Conservation (phyloP, 495 filamentous ascomycete species). For the Aspergillus sclerotioniger region DNA sequence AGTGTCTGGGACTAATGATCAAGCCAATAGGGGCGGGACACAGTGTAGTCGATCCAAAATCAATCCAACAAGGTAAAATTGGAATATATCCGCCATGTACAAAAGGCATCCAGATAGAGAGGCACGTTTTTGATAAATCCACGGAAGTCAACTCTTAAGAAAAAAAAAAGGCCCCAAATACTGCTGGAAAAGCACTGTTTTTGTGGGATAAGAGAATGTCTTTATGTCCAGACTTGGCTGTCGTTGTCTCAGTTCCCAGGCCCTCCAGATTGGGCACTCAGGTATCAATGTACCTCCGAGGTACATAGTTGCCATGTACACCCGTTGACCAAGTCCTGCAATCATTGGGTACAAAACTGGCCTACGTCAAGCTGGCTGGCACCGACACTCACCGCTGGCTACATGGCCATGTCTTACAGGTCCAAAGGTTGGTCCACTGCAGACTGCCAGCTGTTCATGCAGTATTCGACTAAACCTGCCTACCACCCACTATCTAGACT, state of each 20-base stretch:
- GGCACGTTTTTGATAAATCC: background rate
- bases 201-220: background rate
- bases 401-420: slow-evolving; percentile 23
- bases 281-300: slow-evolving; percentile 3
- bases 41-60: background rate
- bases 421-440: background rate
- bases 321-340: background rate
- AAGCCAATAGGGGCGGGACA: background rate
- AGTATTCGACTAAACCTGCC: background rate
- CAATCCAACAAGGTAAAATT: background rate
- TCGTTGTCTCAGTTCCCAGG: too few relatives aligned
- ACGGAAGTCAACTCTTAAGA: too few relatives aligned
- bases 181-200: background rate
- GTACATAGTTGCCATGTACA: background rate
- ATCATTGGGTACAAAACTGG: background rate
- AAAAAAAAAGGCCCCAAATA: background rate
- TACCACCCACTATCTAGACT: background rate
- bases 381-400: slow-evolving; percentile 10
- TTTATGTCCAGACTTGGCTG: background rate
- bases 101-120: background rate
- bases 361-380: background rate
- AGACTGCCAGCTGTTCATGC: slow-evolving; percentile 16
- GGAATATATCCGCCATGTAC: background rate
- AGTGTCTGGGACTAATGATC: background rate
- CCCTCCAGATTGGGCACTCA: slow-evolving; percentile 5